Conservation (phyloP, 2,329 filamentous ascomycete genomes). For the Cladosporium sp. region DNA sequence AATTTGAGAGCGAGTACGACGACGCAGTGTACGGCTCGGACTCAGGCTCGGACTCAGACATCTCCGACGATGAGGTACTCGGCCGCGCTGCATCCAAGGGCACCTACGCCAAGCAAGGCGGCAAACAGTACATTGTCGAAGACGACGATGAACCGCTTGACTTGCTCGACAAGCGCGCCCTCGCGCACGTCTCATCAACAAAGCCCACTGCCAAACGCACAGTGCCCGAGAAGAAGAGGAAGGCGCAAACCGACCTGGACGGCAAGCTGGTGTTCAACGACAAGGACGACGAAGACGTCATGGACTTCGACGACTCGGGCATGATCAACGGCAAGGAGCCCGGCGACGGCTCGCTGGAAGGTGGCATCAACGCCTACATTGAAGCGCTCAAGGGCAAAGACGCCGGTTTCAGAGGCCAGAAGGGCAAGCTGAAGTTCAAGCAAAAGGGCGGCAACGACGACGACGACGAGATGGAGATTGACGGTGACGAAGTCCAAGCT, state of each 20-base stretch:
- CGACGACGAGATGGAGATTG: conserved; percentile 43
- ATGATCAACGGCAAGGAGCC: conserved; percentile 30
- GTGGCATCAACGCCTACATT: conserved; percentile 58
- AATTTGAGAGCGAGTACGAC: conserved; percentile 90
- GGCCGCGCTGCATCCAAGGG: conserved; percentile 45
- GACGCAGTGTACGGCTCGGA: conserved; percentile 79
- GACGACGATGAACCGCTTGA: conserved; percentile 93
- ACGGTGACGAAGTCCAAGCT: conserved; percentile 35
- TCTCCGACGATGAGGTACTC: conserved; percentile 58
- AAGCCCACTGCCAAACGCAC: conserved; percentile 65
- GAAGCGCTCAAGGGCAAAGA: conserved; percentile 58
- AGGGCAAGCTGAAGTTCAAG: conserved; percentile 58
- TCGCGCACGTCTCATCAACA: conserved; percentile 90
- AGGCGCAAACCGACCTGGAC: conserved; percentile 68
- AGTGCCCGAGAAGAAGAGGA: conserved; percentile 44
- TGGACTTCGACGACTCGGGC: conserved; percentile 57
- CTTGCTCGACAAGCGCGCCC: conserved; percentile 79
- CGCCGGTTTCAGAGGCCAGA: conserved; percentile 54
- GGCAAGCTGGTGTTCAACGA: conserved; percentile 74
- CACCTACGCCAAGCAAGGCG: conserved; percentile 43
- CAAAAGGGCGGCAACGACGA: conserved; percentile 43
- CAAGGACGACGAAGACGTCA: conserved; percentile 42
- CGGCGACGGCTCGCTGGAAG: conserved; percentile 41
- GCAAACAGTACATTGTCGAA: conserved; percentile 82
- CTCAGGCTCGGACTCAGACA: conserved; percentile 55